phyloP scores from a whole-genome alignment of 352 stramenopile genomes.

The Phytophthora pisi region DNA sequence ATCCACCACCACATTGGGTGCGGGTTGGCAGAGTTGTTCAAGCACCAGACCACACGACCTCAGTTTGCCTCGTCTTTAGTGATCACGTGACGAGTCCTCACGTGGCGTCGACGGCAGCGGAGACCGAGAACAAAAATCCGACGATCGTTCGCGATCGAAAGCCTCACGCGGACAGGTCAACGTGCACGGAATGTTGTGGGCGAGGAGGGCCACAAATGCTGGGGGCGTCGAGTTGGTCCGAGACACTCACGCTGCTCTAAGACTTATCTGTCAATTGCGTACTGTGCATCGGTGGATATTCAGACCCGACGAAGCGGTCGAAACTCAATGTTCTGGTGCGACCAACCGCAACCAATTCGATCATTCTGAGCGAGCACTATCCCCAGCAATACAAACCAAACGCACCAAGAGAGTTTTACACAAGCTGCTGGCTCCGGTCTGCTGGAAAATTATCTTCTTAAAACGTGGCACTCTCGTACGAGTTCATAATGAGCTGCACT shows the following conservation, averaged over 20 bases:
- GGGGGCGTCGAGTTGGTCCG: too few species aligned
- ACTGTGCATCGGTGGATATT: too few species aligned
- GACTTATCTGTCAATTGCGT: too few species aligned
- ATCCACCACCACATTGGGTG: too few species aligned
- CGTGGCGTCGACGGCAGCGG: conserved; percentile 18
- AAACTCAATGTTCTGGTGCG: too few species aligned
- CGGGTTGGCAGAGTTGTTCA: too few species aligned
- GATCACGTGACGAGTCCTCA: conserved; percentile 15
- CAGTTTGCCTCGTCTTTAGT: background rate
- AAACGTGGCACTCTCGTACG: conserved; percentile 32
- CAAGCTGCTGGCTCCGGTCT: background rate
- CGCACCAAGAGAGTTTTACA: background rate
- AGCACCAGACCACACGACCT: background rate
- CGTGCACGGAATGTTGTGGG: too few species aligned
- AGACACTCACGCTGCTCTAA: too few species aligned
- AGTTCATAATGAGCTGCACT: conserved; percentile 45
- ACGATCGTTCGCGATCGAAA: background rate
- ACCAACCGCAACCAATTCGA: background rate
- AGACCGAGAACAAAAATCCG: conserved; percentile 9
- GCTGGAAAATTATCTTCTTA: conserved; percentile 9
- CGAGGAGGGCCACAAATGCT: too few species aligned
- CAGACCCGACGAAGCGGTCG: too few species aligned
- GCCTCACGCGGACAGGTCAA: background rate
- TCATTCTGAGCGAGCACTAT: too few species aligned
- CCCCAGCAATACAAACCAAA: background rate